Percentiles rank a stretch among this genome's conserved stretches.
Evolutionary conservation across 139 green algal genomes (phyloP).

Genomic region (Diplosphaera chodatii): DNA sequence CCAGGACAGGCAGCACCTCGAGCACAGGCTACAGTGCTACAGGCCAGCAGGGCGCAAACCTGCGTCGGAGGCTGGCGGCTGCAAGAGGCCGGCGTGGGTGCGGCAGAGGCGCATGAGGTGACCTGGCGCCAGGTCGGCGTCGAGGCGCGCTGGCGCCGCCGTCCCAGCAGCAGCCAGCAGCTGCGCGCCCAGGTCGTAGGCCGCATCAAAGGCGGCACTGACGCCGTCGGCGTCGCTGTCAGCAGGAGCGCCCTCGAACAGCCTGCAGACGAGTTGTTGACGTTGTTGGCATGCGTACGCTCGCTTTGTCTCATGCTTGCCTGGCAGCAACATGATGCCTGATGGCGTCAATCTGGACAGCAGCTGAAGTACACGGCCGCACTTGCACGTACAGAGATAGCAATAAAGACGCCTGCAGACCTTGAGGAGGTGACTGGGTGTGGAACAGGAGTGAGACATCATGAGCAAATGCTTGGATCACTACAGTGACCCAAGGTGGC

Average conservation of each 20-base stretch:
- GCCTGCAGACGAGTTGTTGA: too few relatives aligned
- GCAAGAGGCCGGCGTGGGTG: conserved; percentile 21
- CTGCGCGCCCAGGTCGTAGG: conserved; percentile 45
- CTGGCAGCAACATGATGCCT: not conserved
- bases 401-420: too few relatives aligned
- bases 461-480: too few relatives aligned
- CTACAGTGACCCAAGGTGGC: too few relatives aligned
- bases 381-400: too few relatives aligned
- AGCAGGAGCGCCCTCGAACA: not conserved
- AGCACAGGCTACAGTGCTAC: too few relatives aligned
- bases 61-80: conserved; percentile 4
- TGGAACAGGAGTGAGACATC: too few relatives aligned
- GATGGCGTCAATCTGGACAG: not conserved
- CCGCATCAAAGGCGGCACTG: conserved; percentile 30
- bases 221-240: conserved; percentile 19
- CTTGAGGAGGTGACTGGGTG: too few relatives aligned
- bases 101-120: conserved; percentile 47
- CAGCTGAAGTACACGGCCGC: too few relatives aligned
- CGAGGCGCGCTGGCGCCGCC: conserved; percentile 28
- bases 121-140: conserved; percentile 31
- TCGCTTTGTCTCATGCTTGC: too few relatives aligned
- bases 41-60: not conserved
- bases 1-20: too few relatives aligned
- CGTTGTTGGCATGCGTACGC: too few relatives aligned
- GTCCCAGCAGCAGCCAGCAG: conserved; percentile 14